Base-by-base conservation (phyloP, 1,284 basidiomycete genomes). In the Afroboletus lepidellus region DNA sequence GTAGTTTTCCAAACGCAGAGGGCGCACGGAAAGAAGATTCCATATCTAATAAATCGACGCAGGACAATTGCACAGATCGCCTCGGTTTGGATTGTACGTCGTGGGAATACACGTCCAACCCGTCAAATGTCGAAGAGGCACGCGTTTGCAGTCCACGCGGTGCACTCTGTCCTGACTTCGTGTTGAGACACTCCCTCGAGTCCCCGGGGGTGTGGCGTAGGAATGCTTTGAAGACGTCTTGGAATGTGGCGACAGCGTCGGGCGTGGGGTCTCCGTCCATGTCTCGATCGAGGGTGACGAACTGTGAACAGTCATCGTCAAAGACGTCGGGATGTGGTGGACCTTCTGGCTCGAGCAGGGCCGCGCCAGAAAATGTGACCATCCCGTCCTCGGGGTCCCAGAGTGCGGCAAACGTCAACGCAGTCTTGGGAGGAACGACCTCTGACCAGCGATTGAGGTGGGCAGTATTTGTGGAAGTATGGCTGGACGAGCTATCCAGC, bases 371-470 rank as follows among this genome's bases (percentile, higher is more conserved):
- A 65, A 83, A 83, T 23, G 77, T 76, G 55, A 81, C 73, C 61
- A 82, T 74, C 24, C 79, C 81, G 12, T 81, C 77, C 2, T 77
- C 74, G 4, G 77, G 74, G 55, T 83, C 80, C 77, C 78, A 83
- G 36, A 83, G 66, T 8, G 80, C 80, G 6, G 79, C 80, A 57
- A 83, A 83, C 9, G 77, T 80, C 56, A 83, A 70, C 3, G 76
- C 79, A 24, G 77, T 72, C 51, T 78, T 75, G 5, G 80, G 79
- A 20, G 80, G 79, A 11, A 81, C 70, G 47, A 81, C 65, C 37
- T 81, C 76, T 12, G 81, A 82, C 80, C 80, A 83, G 36, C 77
- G 75, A 46, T 66, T 69, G 34, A 55, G 56, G 51, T 54, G 51
- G 30, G 23, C 13, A 15, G 55, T 56, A 16, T 15, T 49, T 38